These are phyloP conservation scores for Perkinsus olseni DNA, from an alignment of 169 alveolate genomes.

Conservation along the genomic window DNA sequence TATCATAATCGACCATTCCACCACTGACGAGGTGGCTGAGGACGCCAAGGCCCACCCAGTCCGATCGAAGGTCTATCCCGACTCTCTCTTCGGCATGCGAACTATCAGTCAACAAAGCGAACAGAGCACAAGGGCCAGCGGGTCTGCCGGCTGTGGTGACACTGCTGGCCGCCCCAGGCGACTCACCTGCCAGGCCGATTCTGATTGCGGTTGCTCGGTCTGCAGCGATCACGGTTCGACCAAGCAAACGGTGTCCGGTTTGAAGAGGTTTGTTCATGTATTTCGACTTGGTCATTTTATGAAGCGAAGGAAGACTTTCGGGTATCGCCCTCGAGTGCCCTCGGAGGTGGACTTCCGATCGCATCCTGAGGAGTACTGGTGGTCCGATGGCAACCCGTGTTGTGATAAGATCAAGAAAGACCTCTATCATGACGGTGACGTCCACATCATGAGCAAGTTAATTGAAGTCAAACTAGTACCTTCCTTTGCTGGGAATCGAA, in stretches of 20 bases:
- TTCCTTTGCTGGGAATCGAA: neutral
- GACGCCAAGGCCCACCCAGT: neutral
- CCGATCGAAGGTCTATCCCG: neutral
- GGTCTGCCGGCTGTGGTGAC: too few relatives aligned
- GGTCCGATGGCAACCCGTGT: neutral
- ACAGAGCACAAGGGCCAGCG: neutral
- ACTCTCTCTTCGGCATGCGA: neutral
- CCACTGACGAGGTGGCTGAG: neutral
- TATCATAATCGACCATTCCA: neutral
- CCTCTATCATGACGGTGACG: neutral
- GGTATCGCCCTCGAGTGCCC: neutral
- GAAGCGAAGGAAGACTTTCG: neutral
- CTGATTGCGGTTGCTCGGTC: neutral
- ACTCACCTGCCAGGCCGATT: neutral
- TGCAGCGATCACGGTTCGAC: neutral
- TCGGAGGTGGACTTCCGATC: neutral
- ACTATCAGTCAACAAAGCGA: neutral
- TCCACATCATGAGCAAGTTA: neutral
- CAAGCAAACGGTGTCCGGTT: neutral
- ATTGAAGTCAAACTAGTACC: neutral
- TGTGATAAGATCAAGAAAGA: neutral
- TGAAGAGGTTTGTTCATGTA: neutral
- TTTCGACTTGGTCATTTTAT: neutral
- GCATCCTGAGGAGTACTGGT: neutral
- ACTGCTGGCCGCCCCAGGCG: neutral